Base-by-base conservation (phyloP, 2,329 filamentous ascomycete genomes). In the Didymosphaeria variabile region DNA sequence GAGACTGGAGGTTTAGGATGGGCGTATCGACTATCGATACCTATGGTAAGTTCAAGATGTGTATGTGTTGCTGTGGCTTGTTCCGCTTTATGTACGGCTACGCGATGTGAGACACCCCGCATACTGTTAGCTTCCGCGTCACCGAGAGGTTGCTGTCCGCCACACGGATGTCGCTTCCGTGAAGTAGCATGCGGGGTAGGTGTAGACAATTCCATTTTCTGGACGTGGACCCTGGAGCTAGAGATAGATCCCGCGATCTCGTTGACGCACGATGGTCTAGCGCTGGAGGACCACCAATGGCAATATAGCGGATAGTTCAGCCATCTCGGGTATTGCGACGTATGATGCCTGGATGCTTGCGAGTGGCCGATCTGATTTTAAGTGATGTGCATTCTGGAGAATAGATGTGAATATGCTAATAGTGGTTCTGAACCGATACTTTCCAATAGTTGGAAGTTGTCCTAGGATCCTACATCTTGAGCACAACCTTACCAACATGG, bases 401-500 rank as follows among this genome's bases (percentile, higher is more conserved):
- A 6, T 6, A 29, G 26, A 29, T 29, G 26, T 29, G 26, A 29
- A 5, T 6, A 29, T 29, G 26, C 26, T 29, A 29, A 29, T 6
- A 29, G n/a, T n/a, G n/a, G n/a, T n/a, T n/a, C n/a, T n/a, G n/a
- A n/a, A n/a, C n/a, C n/a, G n/a, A n/a, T n/a, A n/a, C n/a, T n/a
- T n/a, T n/a, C n/a, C n/a, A n/a, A n/a, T n/a, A n/a, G n/a, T n/a
- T n/a, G n/a, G n/a, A n/a, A n/a, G n/a, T n/a, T n/a, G n/a, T n/a
- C n/a, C n/a, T n/a, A n/a, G n/a, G n/a, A 29, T 29, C 26, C 26
- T 29, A 53, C 31, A 65, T 19, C 46, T 59, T 72, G 46, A 73
- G 65, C 1, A 72, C 61, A 5, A 73, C 60, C 44, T 72, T 75
- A 0, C 71, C 77, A n/a, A 77, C 72, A 59, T 79, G 77, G 17